Conservation (phyloP, 2,329 filamentous ascomycete species). For the Cadophora sp. region DNA sequence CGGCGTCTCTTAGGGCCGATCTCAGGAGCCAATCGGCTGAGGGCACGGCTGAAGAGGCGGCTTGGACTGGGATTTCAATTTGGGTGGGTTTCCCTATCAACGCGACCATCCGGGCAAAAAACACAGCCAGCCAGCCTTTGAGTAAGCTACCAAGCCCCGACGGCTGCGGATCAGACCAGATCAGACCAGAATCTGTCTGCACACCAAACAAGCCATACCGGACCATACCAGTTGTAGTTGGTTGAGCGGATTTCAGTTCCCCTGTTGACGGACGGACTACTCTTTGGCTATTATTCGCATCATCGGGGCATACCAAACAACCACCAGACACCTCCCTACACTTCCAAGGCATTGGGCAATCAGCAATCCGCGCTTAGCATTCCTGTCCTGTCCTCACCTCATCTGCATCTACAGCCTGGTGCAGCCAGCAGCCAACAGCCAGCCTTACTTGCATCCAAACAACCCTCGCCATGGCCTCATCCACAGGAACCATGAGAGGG, state of each 20-base stretch:
- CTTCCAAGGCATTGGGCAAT: constrained; percentile 19
- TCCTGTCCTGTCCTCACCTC: constrained; percentile 24
- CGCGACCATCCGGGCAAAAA: constrained; percentile 11
- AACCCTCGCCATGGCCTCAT: constrained; percentile 39
- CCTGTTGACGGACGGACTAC: constrained; percentile 11
- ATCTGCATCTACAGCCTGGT: background rate
- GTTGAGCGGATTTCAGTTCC: background rate
- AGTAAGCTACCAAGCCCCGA: background rate
- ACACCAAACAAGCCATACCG: too few species aligned
- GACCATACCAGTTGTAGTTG: too few species aligned
- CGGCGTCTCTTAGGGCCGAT: background rate
- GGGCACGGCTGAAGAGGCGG: background rate
- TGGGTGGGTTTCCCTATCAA: constrained; percentile 28
- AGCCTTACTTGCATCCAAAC: constrained; percentile 5
- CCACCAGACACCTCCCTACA: background rate
- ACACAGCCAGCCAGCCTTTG: too few species aligned
- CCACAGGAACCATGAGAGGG: constrained; percentile 65
- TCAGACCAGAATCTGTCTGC: background rate
- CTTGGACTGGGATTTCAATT: constrained; percentile 1
- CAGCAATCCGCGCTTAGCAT: constrained; percentile 34
- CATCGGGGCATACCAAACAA: background rate
- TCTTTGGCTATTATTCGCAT: background rate
- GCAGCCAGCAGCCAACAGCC: background rate
- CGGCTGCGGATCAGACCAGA: background rate
- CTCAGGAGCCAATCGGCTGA: constrained; percentile 15